phyloP scores from a whole-genome alignment of 2,329 filamentous ascomycete species.

The Madurella fahalii region DNA sequence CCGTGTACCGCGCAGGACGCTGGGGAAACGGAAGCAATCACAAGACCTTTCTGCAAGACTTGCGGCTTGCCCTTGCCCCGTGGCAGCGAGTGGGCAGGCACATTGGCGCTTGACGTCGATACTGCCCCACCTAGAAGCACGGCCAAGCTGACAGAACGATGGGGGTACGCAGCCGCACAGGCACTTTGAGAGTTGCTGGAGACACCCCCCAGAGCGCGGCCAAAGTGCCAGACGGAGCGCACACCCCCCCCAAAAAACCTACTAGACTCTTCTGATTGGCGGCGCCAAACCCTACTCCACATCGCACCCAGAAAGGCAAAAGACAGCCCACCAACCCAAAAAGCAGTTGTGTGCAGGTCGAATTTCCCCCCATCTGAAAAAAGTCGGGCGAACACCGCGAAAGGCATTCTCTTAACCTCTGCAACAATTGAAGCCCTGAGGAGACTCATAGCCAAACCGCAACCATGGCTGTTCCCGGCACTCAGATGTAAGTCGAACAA shows the following conservation, averaged over 20 bases:
- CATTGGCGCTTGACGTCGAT: constrained; percentile 22
- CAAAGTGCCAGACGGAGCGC: too few relatives aligned
- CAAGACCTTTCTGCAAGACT: constrained; percentile 9
- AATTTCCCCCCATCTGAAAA: constrained; percentile 27
- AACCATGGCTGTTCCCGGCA: constrained; percentile 59
- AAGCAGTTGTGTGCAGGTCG: constrained; percentile 23
- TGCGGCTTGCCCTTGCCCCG: constrained; percentile 1
- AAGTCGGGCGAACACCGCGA: constrained; percentile 26
- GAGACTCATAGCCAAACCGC: constrained; percentile 33
- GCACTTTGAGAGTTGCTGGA: neutral
- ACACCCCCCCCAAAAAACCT: neutral
- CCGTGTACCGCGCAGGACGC: neutral
- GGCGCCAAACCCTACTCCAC: constrained; percentile 27
- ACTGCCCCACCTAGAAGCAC: constrained; percentile 10
- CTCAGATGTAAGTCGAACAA: constrained; percentile 54
- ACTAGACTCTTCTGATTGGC: constrained; percentile 15
- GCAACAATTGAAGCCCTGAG: constrained; percentile 35
- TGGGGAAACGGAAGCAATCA: constrained; percentile 13
- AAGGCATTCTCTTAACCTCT: constrained; percentile 32
- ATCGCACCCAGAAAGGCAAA: constrained; percentile 13
- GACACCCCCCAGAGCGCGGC: too few relatives aligned
- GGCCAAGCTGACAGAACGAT: constrained; percentile 1
- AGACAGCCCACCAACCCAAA: constrained; percentile 29
- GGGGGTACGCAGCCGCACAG: constrained; percentile 1
- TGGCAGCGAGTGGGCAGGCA: neutral